phyloP scores from a whole-genome alignment of 805 yeast genomes.

The Cyberlindnera saturnus region DNA sequence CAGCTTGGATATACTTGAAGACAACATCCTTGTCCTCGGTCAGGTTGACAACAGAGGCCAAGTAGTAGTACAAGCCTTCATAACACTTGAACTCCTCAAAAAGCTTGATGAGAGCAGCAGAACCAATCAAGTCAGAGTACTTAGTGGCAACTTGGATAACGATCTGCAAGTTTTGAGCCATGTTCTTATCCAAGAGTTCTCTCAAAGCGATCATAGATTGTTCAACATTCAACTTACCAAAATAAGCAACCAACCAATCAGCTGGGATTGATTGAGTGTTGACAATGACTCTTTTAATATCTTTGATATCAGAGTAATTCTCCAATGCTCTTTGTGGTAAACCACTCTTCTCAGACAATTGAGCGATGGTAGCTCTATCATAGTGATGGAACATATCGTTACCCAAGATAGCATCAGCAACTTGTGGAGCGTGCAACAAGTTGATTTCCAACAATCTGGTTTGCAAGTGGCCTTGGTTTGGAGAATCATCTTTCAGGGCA shows the following conservation, averaged over 20 bases:
- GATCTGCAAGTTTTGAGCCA: conserved; percentile 84
- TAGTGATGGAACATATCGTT: conserved; percentile 93
- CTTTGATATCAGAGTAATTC: conserved; percentile 90
- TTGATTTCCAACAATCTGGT: conserved; percentile 91
- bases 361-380: conserved; percentile 89
- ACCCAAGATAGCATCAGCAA: conserved; percentile 97
- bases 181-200: conserved; percentile 74
- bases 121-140: conserved; percentile 89
- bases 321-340: conserved; percentile 93
- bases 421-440: conserved; percentile 95
- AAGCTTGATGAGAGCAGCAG: conserved; percentile 75
- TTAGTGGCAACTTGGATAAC: conserved; percentile 96
- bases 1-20: conserved; percentile 91
- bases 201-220: conserved; percentile 84
- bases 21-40: conserved; percentile 94
- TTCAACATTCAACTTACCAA: conserved; percentile 91
- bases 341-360: conserved; percentile 93
- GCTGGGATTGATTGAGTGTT: conserved; percentile 79
- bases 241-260: conserved; percentile 90
- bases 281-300: conserved; percentile 89
- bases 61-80: conserved; percentile 92
- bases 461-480: conserved; percentile 93
- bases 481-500: conserved; percentile 88
- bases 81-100: conserved; percentile 90
- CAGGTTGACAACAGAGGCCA: conserved; percentile 87